Conservation (phyloP, 148 eudicot genomes). For the Chenopodium berlandieri region DNA sequence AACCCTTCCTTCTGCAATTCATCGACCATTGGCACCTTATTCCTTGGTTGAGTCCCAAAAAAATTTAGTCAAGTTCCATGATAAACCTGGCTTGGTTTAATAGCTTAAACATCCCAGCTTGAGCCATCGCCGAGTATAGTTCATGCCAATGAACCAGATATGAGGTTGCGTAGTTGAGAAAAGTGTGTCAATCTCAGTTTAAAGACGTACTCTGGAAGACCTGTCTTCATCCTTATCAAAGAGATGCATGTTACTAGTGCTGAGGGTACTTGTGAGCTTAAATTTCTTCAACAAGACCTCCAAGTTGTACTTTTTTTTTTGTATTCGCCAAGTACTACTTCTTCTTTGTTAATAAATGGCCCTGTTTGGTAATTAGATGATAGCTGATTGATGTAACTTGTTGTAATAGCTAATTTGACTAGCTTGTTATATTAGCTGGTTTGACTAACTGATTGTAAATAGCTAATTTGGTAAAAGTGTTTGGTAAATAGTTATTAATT, state of each 20-base stretch:
- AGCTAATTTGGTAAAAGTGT: no score
- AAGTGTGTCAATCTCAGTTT: no score
- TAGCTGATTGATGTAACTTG: no score
- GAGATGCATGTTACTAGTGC: constrained; percentile 93
- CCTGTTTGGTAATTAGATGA: no score
- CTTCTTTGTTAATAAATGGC: no score
- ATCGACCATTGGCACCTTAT: constrained; percentile 61
- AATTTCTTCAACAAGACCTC: constrained; percentile 61
- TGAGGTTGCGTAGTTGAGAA: no score
- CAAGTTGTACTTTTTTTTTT: no score
- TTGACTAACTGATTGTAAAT: no score
- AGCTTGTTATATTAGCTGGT: no score
- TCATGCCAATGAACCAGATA: constrained; percentile 36
- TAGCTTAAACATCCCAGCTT: constrained; percentile 53
- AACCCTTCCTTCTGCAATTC: constrained; percentile 77
- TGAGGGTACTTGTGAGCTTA: constrained; percentile 68
- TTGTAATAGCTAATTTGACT: no score
- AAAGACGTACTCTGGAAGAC: constrained; percentile 62
- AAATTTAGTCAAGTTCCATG: constrained; percentile 69
- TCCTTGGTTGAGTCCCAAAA: constrained; percentile 70
- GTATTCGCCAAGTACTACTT: no score
- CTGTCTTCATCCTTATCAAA: constrained; percentile 78
- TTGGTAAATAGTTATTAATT: no score
- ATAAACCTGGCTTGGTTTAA: constrained; percentile 82
- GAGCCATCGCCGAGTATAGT: constrained; percentile 45